phyloP scores from a whole-genome alignment of 495 filamentous ascomycete genomes.

The Penicillium bovifimosum region DNA sequence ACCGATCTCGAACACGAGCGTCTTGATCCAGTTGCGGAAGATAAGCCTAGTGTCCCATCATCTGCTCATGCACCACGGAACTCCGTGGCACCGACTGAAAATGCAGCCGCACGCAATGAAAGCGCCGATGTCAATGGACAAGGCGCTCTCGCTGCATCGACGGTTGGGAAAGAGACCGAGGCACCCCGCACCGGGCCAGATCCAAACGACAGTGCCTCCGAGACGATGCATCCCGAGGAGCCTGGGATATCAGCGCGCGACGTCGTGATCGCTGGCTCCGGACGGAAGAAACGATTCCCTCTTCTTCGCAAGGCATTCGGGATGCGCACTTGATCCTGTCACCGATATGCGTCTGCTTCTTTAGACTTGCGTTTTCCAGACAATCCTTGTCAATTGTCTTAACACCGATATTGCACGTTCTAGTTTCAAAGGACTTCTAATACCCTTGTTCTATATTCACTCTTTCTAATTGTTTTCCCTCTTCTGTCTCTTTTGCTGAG shows the following conservation, averaged over 20 bases:
- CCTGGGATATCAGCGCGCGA: conserved; percentile 18
- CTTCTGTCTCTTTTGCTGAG: conserved; percentile 6
- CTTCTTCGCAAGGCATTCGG: conserved; percentile 46
- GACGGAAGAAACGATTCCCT: conserved; percentile 48
- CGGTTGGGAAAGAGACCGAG: conserved; percentile 10
- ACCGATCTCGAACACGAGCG: conserved; percentile 7
- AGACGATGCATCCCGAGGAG: conserved; percentile 18
- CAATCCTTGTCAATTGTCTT: too few species aligned
- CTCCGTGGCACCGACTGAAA: conserved; percentile 2
- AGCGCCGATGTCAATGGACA: conserved; percentile 7
- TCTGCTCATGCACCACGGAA: conserved; percentile 12
- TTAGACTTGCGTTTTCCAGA: background rate
- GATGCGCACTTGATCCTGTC: conserved; percentile 28
- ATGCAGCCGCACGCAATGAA: conserved; percentile 3
- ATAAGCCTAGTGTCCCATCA: conserved; percentile 8
- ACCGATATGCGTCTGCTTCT: background rate
- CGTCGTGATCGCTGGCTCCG: conserved; percentile 34
- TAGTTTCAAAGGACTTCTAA: conserved; percentile 7
- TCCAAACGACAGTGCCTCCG: conserved; percentile 17
- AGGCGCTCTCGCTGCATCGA: conserved; percentile 2
- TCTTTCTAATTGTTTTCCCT: conserved; percentile 8
- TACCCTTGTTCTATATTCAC: conserved; percentile 5
- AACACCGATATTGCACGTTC: background rate
- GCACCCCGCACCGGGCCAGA: conserved; percentile 18
- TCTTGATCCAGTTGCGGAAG: conserved; percentile 13